Percentiles rank a stretch among this genome's conserved stretches.
phyloP scores from a whole-genome alignment of 345 rosid genomes.

The Sisymbrium altissimum region DNA sequence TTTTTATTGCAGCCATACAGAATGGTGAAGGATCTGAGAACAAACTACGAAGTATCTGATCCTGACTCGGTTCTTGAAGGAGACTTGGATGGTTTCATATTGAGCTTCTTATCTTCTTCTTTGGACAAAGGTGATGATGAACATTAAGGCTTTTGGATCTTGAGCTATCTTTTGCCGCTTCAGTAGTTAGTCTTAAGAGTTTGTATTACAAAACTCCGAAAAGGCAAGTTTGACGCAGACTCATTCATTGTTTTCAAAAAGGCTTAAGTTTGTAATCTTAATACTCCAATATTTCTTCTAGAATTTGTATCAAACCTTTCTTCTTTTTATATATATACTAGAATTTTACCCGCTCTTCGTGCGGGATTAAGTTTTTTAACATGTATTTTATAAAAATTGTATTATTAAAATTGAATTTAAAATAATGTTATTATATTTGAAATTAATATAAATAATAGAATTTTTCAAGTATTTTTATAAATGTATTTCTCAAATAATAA shows the following conservation, averaged over 20 bases:
- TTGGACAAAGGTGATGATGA: conserved; percentile 52
- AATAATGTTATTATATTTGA: too few species aligned
- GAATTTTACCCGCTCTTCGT: too few species aligned
- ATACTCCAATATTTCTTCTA: not conserved
- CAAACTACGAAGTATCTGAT: conserved; percentile 83
- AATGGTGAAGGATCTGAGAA: conserved; percentile 92
- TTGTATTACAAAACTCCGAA: not conserved
- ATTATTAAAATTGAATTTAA: too few species aligned
- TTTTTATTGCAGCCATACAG: conserved; percentile 70
- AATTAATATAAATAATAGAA: too few species aligned
- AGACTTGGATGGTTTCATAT: conserved; percentile 76
- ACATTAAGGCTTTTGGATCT: conserved; percentile 9
- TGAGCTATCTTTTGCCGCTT: not conserved
- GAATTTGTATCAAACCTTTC: not conserved
- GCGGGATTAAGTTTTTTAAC: too few species aligned
- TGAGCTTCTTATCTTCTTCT: conserved; percentile 76
- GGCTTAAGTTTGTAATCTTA: not conserved
- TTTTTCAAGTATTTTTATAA: too few species aligned
- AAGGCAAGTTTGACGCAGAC: not conserved
- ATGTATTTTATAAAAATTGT: too few species aligned
- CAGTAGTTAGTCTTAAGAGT: not conserved
- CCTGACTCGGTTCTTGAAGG: conserved; percentile 93
- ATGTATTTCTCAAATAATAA: too few species aligned
- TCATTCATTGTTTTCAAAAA: not conserved
- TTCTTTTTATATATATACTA: too few species aligned